A percentile compares a stretch with the other conserved stretches of the same genome.
Conservation (phyloP, 73 alveolate species). For the Paramecium octaurelia region DNA sequence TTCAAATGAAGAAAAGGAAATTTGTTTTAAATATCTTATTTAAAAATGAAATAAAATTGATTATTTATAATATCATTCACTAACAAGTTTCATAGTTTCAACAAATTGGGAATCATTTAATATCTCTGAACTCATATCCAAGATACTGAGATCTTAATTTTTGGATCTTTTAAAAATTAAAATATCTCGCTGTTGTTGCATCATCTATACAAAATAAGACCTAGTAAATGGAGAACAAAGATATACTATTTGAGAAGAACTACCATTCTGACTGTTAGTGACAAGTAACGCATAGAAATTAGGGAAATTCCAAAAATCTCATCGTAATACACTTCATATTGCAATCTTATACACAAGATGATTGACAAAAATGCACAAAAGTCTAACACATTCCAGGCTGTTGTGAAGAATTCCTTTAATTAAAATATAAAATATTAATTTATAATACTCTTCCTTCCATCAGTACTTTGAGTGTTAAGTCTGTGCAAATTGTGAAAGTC, state of each 20-base stretch:
- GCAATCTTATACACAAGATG: neutral
- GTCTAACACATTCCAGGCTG: neutral
- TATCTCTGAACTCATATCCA: neutral
- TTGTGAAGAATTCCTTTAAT: conserved; percentile 15
- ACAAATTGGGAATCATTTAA: neutral
- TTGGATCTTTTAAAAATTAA: neutral
- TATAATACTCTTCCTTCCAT: neutral
- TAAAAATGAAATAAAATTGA: neutral
- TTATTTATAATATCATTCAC: neutral
- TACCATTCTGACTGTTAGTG: neutral
- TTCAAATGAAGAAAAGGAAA: neutral
- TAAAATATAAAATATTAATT: neutral
- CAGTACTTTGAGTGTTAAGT: neutral
- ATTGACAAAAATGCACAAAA: neutral
- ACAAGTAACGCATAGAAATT: neutral
- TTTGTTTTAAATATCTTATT: neutral
- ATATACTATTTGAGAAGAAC: neutral
- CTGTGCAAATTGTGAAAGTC: neutral
- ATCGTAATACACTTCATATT: conserved; percentile 13
- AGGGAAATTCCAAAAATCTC: neutral
- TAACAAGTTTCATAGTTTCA: neutral
- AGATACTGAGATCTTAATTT: neutral
- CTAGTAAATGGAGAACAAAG: neutral
- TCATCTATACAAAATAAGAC: neutral
- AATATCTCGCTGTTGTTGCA: neutral